Evolutionary conservation across 805 yeast species (phyloP).

Genomic region (Zygosaccharomyces bailii): DNA sequence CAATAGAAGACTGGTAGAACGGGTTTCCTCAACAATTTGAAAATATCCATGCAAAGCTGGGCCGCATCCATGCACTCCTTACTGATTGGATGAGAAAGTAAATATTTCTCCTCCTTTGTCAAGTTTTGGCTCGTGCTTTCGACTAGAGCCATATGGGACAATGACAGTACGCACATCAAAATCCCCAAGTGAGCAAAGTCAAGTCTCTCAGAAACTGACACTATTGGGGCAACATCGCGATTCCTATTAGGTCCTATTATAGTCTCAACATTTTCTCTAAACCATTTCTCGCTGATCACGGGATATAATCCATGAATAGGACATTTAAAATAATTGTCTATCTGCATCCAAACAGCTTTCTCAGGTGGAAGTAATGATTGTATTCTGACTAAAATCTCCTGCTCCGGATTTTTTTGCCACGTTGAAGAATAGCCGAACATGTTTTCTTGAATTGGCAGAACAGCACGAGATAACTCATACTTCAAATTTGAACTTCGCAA

Average conservation of each 20-base stretch:
- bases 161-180: conserved; percentile 43
- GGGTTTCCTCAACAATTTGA: conserved; percentile 46
- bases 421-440: conserved; percentile 15
- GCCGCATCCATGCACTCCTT: conserved; percentile 47
- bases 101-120: conserved; percentile 36
- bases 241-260: conserved; percentile 39
- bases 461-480: background rate
- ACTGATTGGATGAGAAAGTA: conserved; percentile 46
- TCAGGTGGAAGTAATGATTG: conserved; percentile 42
- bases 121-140: conserved; percentile 30
- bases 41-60: conserved; percentile 52
- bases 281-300: conserved; percentile 41
- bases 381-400: conserved; percentile 30
- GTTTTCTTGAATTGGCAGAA: conserved; percentile 9
- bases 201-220: conserved; percentile 41
- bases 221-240: conserved; percentile 35
- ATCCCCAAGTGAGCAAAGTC: conserved; percentile 50
- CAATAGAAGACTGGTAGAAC: conserved; percentile 54
- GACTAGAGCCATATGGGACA: conserved; percentile 43
- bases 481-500: conserved; percentile 12
- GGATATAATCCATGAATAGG: conserved; percentile 48
- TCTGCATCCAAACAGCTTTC: conserved; percentile 44
- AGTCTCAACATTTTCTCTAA: conserved; percentile 34
- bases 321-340: conserved; percentile 43
- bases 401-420: conserved; percentile 21